Percentiles rank a stretch among this genome's conserved stretches.
These are phyloP conservation scores for Poterioochromonas sp. DNA, from an alignment of 352 stramenopile genomes.

Conservation along the genomic window DNA sequence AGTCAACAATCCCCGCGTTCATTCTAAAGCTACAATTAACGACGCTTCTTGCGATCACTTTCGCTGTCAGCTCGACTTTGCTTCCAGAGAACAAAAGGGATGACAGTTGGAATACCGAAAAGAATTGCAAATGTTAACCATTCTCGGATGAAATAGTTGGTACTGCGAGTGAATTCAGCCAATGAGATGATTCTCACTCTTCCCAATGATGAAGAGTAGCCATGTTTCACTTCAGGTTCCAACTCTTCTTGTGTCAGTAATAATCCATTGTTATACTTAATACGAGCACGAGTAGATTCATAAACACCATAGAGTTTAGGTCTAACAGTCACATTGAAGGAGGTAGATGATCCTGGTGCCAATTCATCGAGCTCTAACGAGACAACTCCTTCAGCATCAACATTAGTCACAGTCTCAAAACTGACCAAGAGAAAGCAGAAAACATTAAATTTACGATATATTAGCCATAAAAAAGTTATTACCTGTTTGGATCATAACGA, in stretches of 20 bases:
- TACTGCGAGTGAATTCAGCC: background rate
- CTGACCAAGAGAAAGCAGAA: background rate
- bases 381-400: background rate
- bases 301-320: constrained; percentile 27
- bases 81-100: constrained; percentile 37
- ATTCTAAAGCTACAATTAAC: too few relatives aligned
- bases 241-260: background rate
- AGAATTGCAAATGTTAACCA: constrained; percentile 4
- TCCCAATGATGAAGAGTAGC: constrained; percentile 4
- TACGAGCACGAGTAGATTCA: constrained; percentile 11
- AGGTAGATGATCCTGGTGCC: background rate
- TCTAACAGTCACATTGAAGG: constrained; percentile 13
- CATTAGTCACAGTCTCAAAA: background rate
- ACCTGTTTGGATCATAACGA: constrained; percentile 20
- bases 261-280: background rate
- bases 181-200: background rate
- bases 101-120: background rate
- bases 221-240: background rate
- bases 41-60: too few relatives aligned
- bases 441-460: background rate
- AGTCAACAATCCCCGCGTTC: too few relatives aligned
- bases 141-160: background rate
- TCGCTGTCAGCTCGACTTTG: too few relatives aligned
- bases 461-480: background rate
- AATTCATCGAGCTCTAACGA: background rate